Evolutionary conservation across 2,329 filamentous ascomycete species (phyloP), one percentile per base, ranked within the genome.

Genomic region (Hymenoscyphus linearis): DNA sequence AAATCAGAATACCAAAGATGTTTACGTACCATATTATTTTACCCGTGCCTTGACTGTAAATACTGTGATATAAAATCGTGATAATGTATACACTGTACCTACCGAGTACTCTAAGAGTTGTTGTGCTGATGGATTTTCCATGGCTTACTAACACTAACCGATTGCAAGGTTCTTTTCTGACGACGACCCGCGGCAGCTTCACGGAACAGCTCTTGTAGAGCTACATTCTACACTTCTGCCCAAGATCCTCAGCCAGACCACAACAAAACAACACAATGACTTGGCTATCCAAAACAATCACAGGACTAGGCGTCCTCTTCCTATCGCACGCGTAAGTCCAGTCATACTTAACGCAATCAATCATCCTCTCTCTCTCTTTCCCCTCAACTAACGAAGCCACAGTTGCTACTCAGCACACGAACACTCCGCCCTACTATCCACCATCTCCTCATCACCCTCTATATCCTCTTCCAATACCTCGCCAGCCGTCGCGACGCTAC

Each of bases 351-450:
- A 16, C 25, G 3, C 44, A 22, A 13, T 34, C 3, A 53, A 31
- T 3, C 52, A 7, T 9, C 10, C 31, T 31, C 31, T 31, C 31
- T 31, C 31, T 31, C 31, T 31, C 2, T 31, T 1, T 31, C 52
- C 25, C 14, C 25, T 7, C 31, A 44, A n/a, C 16, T 25, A n/a
- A 35, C 25, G n/a, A 55, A 22, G 16, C 34, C 35, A 57, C 73
- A 99, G 95, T 66, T 96, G 93, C 77, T 99, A 98, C 77, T 99
- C 95, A 57, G 92, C 93, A 54, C 90, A 96, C 76, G 95, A 99
- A 78, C 90, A 96, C 77, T 89, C 91, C 6, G 81, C 86, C 25
- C 83, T 96, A 56, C 85, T 87, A 68, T 83, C 87, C 60, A 80
- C 81, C 67, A 76, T 77, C 58, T 18, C 22, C 44, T 78, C 80